A percentile compares a stretch with the other conserved stretches of the same genome.
Conservation (phyloP, 176 grass and related monocot species). For the sorghum (Sorghum bicolor) region Sorghum_bicolor_NCBIv3 NC_012871.2:72262501-72263000, state of each 20-base stretch:
- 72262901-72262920: not conserved
- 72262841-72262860: not conserved
- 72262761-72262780: not conserved
- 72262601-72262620: not conserved
- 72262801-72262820: not conserved
- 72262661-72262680: not conserved
- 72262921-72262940: not conserved
- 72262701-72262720: not conserved
- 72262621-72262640: not conserved
- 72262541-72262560: not conserved
- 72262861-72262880: too few species aligned
- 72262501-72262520: not conserved
- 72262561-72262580: not conserved
- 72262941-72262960: not conserved
- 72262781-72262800: not conserved
- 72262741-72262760: not conserved
- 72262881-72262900: too few species aligned
- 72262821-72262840: not conserved
- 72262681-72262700: not conserved
- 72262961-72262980: not conserved
- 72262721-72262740: not conserved
- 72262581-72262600: not conserved
- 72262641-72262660: not conserved
- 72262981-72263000: not conserved
- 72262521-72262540: not conserved